Evolutionary conservation across 495 filamentous ascomycete species (phyloP), one percentile per base, ranked within the genome.

Genomic region (Beverwykella pulmonaria): DNA sequence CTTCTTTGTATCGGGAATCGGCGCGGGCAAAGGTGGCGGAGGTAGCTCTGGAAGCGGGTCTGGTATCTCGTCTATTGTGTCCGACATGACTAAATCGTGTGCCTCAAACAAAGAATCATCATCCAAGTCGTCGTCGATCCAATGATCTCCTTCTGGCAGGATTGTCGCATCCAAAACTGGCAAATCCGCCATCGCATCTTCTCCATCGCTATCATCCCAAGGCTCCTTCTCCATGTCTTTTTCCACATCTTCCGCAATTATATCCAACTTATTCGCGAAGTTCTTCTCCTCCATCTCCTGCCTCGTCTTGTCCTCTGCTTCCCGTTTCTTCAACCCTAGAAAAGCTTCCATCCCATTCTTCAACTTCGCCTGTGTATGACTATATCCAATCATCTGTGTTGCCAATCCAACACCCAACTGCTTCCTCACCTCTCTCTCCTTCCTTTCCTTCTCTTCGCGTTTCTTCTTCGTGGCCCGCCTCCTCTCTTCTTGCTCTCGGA

Each of bases 261-360:
- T 14, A 15, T 62, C 52, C 55, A 70, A 25, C 15, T 41, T 64
- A 25, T 53, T 14, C 39, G 8, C 15, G 17, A 44, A 2, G 2
- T 44, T 9, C 20, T 7, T 39, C n/a, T 60, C 15, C 9, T 59
- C 60, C 4, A 44, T 53, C 9, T 49, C 34, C 19, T 57, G 30
- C 46, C 49, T 60, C 26, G 39, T 34, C 23, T 57, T n/a, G 15
- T 58, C 59, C 20, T 65, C 34, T 5, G 26, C 6, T n/a, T 49
- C 36, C 29, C 32, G 47, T 34, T 63, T 67, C 53, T 53, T 53
- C 15, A 61, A 54, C 23, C 63, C 53, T 20, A 74, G 19, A 63
- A 74, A 74, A 3, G 57, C 48, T 57, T 74, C 71, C 71, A 74
- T 74, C 3, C 61, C 71, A 1, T 17, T 64, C 67, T 69, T 71